These are phyloP conservation scores for Eleusine indica DNA, from an alignment of 176 grass and related monocot species.

Conservation along the genomic window DNA sequence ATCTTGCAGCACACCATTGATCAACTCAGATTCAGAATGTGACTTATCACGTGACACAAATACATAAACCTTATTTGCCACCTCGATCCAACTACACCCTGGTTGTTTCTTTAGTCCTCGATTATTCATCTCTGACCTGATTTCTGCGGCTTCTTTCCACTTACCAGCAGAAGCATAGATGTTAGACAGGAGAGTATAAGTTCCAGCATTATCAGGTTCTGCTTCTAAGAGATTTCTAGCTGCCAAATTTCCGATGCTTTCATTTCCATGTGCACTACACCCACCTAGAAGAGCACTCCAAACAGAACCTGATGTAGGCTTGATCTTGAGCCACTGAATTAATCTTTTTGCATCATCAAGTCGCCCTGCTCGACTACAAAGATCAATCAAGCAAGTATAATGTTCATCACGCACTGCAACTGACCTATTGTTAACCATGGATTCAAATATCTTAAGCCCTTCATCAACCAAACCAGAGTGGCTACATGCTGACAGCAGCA, in stretches of 20 bases:
- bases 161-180: slow-evolving; percentile 89
- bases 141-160: slow-evolving; percentile 79
- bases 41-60: slow-evolving; percentile 79
- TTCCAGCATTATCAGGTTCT: slow-evolving; percentile 75
- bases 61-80: slow-evolving; percentile 77
- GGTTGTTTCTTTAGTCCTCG: slow-evolving; percentile 85
- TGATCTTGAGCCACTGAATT: slow-evolving; percentile 60
- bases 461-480: slow-evolving; percentile 72
- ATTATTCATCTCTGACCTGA: slow-evolving; percentile 75
- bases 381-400: slow-evolving; percentile 75
- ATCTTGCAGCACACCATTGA: slow-evolving; percentile 56
- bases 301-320: slow-evolving; percentile 50
- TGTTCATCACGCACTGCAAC: slow-evolving; percentile 71
- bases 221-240: slow-evolving; percentile 69
- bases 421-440: slow-evolving; percentile 59
- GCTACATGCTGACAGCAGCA: slow-evolving; percentile 80
- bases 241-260: slow-evolving; percentile 60
- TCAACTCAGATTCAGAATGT: slow-evolving; percentile 53
- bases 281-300: slow-evolving; percentile 77
- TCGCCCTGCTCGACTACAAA: slow-evolving; percentile 72
- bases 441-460: slow-evolving; percentile 72
- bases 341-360: slow-evolving; percentile 69
- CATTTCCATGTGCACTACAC: slow-evolving; percentile 70
- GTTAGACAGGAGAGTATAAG: slow-evolving; percentile 72
- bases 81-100: slow-evolving; percentile 89